phyloP scores from a whole-genome alignment of 306 rosid genomes.

The Rosa chinensis region DNA sequence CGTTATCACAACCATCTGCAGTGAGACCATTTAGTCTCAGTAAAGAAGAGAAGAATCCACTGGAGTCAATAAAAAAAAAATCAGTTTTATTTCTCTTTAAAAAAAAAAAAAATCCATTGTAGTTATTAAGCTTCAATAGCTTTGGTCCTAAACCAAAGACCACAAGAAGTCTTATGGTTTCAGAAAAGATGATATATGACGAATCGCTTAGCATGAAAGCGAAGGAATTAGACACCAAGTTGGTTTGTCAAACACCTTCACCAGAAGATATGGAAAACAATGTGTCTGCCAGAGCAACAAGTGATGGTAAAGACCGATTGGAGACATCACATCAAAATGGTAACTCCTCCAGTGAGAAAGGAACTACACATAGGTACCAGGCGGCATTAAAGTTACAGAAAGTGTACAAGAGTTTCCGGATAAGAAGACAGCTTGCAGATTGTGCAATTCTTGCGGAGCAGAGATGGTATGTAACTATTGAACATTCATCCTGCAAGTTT shows the following conservation, averaged over 20 bases:
- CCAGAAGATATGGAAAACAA: conserved; percentile 37
- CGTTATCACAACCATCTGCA: neutral
- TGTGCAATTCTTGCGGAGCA: conserved; percentile 91
- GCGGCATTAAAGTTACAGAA: conserved; percentile 87
- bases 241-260: conserved; percentile 38
- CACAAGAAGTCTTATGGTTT: conserved; percentile 20
- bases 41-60: conserved; percentile 27
- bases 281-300: conserved; percentile 30
- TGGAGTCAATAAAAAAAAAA: neutral
- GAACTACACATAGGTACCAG: conserved; percentile 25
- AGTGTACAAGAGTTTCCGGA: conserved; percentile 88
- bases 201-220: conserved; percentile 44
- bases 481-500: neutral
- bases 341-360: conserved; percentile 31
- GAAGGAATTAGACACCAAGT: conserved; percentile 37
- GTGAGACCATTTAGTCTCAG: conserved; percentile 28
- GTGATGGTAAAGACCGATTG: conserved; percentile 31
- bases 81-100: no score
- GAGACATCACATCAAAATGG: conserved; percentile 25
- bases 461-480: conserved; percentile 59
- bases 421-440: conserved; percentile 81
- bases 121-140: conserved; percentile 35
- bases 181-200: conserved; percentile 39
- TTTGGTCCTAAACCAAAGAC: conserved; percentile 28
- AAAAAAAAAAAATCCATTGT: neutral